Evolutionary conservation across 805 yeast genomes (phyloP), one percentile per base, ranked within the genome.

Genomic region (Candida tammaniensis): DNA sequence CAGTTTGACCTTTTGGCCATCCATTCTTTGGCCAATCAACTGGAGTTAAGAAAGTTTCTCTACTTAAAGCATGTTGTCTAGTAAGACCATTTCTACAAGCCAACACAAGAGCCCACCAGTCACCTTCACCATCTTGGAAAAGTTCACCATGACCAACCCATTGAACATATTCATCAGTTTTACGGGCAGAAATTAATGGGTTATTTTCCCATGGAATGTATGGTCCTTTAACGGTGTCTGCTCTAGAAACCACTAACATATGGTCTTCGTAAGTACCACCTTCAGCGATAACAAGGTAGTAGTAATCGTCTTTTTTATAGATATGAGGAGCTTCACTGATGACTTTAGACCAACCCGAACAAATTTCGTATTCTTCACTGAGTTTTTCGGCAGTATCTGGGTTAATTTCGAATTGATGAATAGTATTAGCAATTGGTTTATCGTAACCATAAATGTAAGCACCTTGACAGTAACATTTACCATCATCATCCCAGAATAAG

Each of bases 131-230:
- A 19, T 33, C 36, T 25, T 33, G 24, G 24, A 33, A 33, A n/a
- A 33, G 19, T 19, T 33, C 36, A 4, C 36, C 36, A 33, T 33
- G 36, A 3, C 36, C 36, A 10, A 33, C 31, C 36, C 36, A 33
- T 23, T 33, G 36, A 27, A 33, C 36, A 12, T 33, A 33, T 21
- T 33, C 36, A 13, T 27, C 24, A 9, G 36, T 22, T n/a, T 27
- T 17, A 15, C 36, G 27, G 12, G 21, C 22, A 4, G 36, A 27
- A 11, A 31, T 31, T 7, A 33, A 21, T 17, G 36, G 36, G 15
- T 33, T 33, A 7, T 27, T 17, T 17, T 33, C 31, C 31, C 31
- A 33, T 8, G 28, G 27, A 8, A 17, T 28, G n/a, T 22, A 33
- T 10, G 36, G 36, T 9, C 36, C 36, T 13, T 33, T 27, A 13